Evolutionary conservation across 768 basidiomycete genomes (phyloP).

Genomic region (Cystofilobasidium macerans): DNA sequence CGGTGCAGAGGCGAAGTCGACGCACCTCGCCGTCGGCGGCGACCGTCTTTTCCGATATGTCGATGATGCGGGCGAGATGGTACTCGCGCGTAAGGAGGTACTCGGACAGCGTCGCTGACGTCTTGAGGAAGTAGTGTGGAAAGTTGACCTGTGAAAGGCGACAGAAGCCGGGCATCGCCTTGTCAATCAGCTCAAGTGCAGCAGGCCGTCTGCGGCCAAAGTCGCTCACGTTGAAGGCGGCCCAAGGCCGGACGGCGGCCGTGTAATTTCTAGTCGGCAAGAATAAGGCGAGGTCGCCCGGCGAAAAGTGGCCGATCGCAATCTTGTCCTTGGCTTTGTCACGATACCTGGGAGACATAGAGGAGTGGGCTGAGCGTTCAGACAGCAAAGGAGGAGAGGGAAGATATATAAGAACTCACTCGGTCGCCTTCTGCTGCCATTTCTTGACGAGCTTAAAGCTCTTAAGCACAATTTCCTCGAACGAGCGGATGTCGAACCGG

Average conservation of each 20-base stretch:
- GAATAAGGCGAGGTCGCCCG: constrained; percentile 88
- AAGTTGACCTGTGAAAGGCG: constrained; percentile 58
- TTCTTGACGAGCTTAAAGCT: constrained; percentile 64
- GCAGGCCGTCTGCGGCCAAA: too few species aligned
- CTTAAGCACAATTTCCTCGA: constrained; percentile 69
- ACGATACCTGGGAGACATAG: constrained; percentile 42
- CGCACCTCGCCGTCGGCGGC: background rate
- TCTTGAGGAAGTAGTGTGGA: constrained; percentile 93
- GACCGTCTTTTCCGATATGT: constrained; percentile 24
- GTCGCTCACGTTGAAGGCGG: constrained; percentile 89
- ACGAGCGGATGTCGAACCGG: constrained; percentile 69
- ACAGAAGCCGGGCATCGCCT: background rate
- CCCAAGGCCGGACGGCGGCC: constrained; percentile 70
- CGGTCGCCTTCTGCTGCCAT: constrained; percentile 95
- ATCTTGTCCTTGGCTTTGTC: constrained; percentile 95
- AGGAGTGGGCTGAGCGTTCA: background rate
- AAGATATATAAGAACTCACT: constrained; percentile 41
- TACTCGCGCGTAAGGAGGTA: constrained; percentile 24
- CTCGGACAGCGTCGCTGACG: constrained; percentile 72
- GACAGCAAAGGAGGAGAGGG: background rate
- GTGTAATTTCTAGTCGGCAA: constrained; percentile 89
- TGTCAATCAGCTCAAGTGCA: background rate
- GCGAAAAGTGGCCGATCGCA: constrained; percentile 62
- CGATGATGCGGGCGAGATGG: constrained; percentile 16
- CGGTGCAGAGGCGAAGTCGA: background rate